Evolutionary conservation across 148 eudicot genomes (phyloP), one percentile per base, ranked within the genome.

Genomic region (Rhododendron griersonianum): DNA sequence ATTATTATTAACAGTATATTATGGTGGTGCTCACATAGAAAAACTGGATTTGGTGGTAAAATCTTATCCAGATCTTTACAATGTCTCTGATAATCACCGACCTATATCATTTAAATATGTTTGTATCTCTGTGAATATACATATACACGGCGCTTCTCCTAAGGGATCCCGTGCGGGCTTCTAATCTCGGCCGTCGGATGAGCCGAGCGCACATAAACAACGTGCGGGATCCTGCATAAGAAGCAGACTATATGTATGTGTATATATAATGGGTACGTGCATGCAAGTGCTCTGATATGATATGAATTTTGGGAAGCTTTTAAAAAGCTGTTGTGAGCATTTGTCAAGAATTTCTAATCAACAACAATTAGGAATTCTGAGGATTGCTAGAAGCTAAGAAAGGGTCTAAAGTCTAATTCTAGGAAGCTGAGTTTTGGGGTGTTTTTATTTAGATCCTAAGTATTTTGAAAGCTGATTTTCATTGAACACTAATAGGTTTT

Each of bases 51-150:
- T 69, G 35, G 39, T 69, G 75, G 84, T 35, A 37, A 74, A 21
- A 61, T 61, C 51, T 82, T 82, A 61, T 82, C 84, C 73, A 37
- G 45, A 82, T 82, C 84, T 82, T 55, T 81, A n/a, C 25, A 63
- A 28, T 11, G 11, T 23, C 25, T 37, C 25, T 44, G 1, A 7
- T 78, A 44, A 44, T 77, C 81, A 2, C 30, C 16, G 25, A 44
- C 53, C 45, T 39, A 9, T 35, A 35, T 10, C 47, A n/a, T 21
- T 14, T 16, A 74, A 18, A 16, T 75, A 10, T 30, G 39, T 33
- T 30, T 13, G 76, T 71, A 14, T 33, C 19, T 13, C 4, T 13
- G 75, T 30, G 16, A 11, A 30, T 14, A 33, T 3, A 25, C n/a
- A 57, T 16, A 51, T 41, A 6, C 45, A 41, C 0, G 7, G 45